Evolutionary conservation across 2,329 filamentous ascomycete genomes (phyloP), one percentile per base, ranked within the genome.

Genomic region (Botrytis cinerea): DNA sequence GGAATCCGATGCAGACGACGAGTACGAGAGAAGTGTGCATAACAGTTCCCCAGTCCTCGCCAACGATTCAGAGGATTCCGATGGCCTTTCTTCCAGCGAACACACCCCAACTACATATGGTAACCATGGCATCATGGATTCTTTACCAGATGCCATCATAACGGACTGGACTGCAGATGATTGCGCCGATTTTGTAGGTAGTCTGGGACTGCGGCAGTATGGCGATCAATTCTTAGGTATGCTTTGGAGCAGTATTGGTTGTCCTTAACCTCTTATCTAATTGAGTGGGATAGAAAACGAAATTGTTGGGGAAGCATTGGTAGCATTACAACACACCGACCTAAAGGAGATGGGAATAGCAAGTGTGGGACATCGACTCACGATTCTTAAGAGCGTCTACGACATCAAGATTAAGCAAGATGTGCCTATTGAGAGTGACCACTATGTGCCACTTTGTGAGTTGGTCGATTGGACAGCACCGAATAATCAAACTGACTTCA

Each of bases 361-460:
- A 76, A 98, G 95, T 83, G 94, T 98, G 66, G 96, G 96, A 59
- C 96, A 99, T 84, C 91, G 96, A 74, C 86, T 99, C 79, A 97
- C 94, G 35, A 97, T 99, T 73, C 87, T 99, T 74, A 98, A 98
- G 84, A 95, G 91, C 79, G 94, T 98, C 72, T 98, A 98, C 84
- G 95, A 98, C 80, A 91, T 96, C 80, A 99, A 99, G 85, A 92
- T 95, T 82, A 94, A 94, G 76, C 95, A 98, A 80, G 94, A 97
- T 79, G 89, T 98, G 74, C 92, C 93, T 25, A 89, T 98, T 78
- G 95, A 98, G 81, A 91, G 92, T 75, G 95, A 98, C 79, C 93
- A 98, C 82, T 99, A 98, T 82, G 88, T 98, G 70, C 96, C 96
- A 54, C 86, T 96, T 69, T 96, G 95, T 97, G 91, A 79, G 92